phyloP scores from a whole-genome alignment of 768 basidiomycete species.

The Kwoniella sp. region DNA sequence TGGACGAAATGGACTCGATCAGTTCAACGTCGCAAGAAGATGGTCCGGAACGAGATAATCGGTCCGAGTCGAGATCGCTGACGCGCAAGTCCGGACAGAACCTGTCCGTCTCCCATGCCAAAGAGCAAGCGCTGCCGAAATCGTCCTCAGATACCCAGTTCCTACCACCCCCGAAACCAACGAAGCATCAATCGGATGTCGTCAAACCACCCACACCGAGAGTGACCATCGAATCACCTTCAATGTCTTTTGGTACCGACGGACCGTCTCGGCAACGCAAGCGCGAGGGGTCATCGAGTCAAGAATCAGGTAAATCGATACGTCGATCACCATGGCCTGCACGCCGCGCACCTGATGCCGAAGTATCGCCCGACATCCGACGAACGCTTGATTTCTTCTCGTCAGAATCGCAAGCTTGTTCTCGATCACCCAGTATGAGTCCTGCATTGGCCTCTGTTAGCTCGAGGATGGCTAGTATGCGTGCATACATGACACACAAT shows the following conservation, averaged over 20 bases:
- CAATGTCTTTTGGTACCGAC: background rate
- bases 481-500: constrained; percentile 29
- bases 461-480: constrained; percentile 39
- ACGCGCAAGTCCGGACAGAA: background rate
- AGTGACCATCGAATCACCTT: constrained; percentile 22
- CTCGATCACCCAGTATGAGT: constrained; percentile 16
- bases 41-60: background rate
- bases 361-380: constrained; percentile 17
- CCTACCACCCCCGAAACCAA: constrained; percentile 12
- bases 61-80: background rate
- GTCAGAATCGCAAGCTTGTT: constrained; percentile 1
- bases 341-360: background rate
- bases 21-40: constrained; percentile 10
- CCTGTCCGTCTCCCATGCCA: background rate
- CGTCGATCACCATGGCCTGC: constrained; percentile 29
- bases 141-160: constrained; percentile 20
- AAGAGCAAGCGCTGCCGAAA: constrained; percentile 4
- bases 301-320: constrained; percentile 3
- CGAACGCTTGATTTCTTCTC: constrained; percentile 25
- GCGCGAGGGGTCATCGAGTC: background rate
- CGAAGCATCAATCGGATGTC: background rate
- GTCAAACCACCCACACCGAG: constrained; percentile 13
- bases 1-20: constrained; percentile 6
- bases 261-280: background rate
- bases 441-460: constrained; percentile 37